These are phyloP conservation scores for Hemisphaericaspora xylofermentans DNA, from an alignment of 1,139 yeast genomes.

Conservation along the genomic window DNA sequence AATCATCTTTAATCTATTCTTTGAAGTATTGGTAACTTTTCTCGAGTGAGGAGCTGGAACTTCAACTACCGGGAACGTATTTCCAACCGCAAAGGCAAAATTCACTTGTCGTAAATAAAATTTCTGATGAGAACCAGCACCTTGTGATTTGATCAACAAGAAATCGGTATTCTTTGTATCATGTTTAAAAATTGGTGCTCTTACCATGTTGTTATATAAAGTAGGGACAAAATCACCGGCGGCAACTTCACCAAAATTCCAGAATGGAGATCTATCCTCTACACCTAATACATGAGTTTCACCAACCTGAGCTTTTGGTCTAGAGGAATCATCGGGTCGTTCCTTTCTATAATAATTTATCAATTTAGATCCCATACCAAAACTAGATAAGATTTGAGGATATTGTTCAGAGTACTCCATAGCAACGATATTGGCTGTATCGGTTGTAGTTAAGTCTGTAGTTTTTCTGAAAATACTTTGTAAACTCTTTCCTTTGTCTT, in stretches of 20 bases:
- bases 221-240: conserved; percentile 95
- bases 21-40: conserved; percentile 90
- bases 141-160: conserved; percentile 73
- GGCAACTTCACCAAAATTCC: conserved; percentile 98
- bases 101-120: conserved; percentile 61
- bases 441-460: conserved; percentile 79
- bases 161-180: conserved; percentile 80
- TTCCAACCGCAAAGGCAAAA: conserved; percentile 84
- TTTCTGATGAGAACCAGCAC: conserved; percentile 64
- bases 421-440: conserved; percentile 72
- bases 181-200: conserved; percentile 94
- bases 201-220: conserved; percentile 80
- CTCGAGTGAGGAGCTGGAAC: conserved; percentile 98
- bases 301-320: conserved; percentile 89
- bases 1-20: conserved; percentile 89
- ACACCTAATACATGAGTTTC: conserved; percentile 95
- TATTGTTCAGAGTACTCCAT: conserved; percentile 90
- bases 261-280: conserved; percentile 94
- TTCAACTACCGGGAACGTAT: conserved; percentile 88
- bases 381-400: conserved; percentile 79
- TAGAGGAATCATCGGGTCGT: conserved; percentile 72
- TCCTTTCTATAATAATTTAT: conserved; percentile 90
- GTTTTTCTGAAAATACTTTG: conserved; percentile 71
- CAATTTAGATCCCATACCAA: conserved; percentile 95
- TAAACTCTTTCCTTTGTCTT: conserved; percentile 81